A percentile compares a stretch with the other conserved stretches of the same genome.
Conservation (phyloP, 106 monocot genomes). For the Narthecium ossifragum region DNA sequence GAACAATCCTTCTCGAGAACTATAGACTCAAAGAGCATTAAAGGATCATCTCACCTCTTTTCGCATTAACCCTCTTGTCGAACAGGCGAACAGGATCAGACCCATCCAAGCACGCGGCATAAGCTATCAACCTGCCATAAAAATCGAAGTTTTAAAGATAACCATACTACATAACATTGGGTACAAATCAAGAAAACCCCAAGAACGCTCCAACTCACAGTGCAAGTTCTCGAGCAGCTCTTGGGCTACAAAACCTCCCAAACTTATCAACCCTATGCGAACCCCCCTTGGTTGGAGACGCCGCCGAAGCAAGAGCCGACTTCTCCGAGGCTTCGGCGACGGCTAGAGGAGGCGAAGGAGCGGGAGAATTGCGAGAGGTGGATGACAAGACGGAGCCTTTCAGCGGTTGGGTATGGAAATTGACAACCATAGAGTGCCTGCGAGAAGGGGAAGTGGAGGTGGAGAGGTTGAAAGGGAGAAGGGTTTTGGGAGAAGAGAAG, state of each 20-base stretch:
- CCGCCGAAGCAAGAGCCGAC: not conserved
- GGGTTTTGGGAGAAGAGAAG: conserved; percentile 42
- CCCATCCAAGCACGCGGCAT: conserved; percentile 91
- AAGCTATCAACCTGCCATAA: conserved; percentile 59
- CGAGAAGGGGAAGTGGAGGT: conserved; percentile 14
- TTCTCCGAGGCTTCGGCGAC: conserved; percentile 29
- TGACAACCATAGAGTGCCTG: conserved; percentile 13
- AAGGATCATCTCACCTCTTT: conserved; percentile 40
- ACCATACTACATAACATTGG: not conserved
- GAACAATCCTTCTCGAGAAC: not conserved
- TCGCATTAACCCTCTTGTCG: conserved; percentile 75
- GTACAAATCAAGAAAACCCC: not conserved
- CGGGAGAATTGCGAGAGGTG: conserved; percentile 2
- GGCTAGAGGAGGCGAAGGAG: conserved; percentile 5
- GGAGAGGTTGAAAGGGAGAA: conserved; percentile 25
- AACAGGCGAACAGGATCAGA: conserved; percentile 79
- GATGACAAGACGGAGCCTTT: conserved; percentile 14
- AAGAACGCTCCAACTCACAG: conserved; percentile 45
- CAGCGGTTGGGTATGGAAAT: conserved; percentile 11
- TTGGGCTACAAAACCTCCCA: conserved; percentile 82
- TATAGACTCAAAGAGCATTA: not conserved
- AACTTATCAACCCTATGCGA: conserved; percentile 46
- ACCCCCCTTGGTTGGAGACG: conserved; percentile 5
- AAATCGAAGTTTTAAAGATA: conserved; percentile 3
- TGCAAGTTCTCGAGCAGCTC: conserved; percentile 90